Evolutionary conservation across 108 stramenopile species (phyloP).

Genomic region (Cyclotella atomus): DNA sequence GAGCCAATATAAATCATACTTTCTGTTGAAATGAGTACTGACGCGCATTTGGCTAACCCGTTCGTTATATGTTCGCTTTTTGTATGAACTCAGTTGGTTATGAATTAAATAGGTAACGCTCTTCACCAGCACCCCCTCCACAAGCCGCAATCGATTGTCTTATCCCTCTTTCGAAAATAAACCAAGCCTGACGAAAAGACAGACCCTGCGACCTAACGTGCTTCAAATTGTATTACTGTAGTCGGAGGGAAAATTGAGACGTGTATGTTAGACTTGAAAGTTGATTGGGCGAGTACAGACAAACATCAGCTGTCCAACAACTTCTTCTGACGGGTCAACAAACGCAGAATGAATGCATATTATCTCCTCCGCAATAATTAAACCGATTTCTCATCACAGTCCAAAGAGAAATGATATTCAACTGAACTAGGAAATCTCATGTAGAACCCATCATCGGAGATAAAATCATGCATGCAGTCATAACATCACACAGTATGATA

Average conservation of each 20-base stretch:
- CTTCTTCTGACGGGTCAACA: no score
- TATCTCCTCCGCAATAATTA: constrained; percentile 36
- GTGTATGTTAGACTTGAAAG: no score
- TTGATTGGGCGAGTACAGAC: no score
- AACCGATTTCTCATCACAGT: constrained; percentile 26
- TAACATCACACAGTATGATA: background rate
- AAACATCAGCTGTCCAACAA: no score
- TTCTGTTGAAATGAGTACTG: no score
- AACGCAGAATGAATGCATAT: background rate
- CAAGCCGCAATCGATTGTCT: no score
- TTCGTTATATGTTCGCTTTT: no score
- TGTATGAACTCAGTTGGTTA: background rate
- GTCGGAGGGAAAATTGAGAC: background rate
- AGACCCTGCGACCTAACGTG: no score
- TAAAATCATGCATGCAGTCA: no score
- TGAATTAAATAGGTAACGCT: background rate
- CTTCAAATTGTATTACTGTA: constrained; percentile 83
- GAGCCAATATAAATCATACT: background rate
- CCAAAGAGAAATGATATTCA: background rate
- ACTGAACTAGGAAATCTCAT: constrained; percentile 40
- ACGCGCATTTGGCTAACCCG: no score
- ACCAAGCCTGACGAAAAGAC: no score
- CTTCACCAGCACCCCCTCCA: background rate
- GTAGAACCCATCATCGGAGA: constrained; percentile 55
- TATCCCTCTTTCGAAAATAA: no score